Evolutionary conservation across 768 basidiomycete species (phyloP).

Genomic region (Trametes sanguinea): DNA sequence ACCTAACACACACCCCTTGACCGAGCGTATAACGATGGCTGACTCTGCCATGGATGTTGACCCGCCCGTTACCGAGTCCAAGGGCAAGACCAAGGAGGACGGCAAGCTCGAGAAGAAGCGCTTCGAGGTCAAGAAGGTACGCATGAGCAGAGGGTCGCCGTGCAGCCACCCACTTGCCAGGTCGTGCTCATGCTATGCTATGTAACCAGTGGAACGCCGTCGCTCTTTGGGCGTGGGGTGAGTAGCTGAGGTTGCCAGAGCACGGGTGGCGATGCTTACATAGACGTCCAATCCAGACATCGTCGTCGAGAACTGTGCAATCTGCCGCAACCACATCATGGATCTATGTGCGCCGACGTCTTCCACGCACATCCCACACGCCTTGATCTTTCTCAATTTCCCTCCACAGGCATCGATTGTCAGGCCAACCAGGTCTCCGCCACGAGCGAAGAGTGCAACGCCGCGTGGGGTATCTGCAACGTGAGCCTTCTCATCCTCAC

Average conservation of each 20-base stretch:
- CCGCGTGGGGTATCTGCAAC: constrained; percentile 99
- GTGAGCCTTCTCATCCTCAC: constrained; percentile 45
- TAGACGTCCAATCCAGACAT: constrained; percentile 66
- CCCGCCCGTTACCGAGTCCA: constrained; percentile 40
- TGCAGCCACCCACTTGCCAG: no score
- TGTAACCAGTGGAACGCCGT: constrained; percentile 92
- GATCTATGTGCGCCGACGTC: constrained; percentile 78
- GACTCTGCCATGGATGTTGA: constrained; percentile 70
- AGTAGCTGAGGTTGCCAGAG: constrained; percentile 23
- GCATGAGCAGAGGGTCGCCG: background rate
- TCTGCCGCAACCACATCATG: constrained; percentile 99
- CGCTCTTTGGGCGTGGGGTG: constrained; percentile 98
- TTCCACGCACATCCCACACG: background rate
- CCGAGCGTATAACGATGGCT: constrained; percentile 42
- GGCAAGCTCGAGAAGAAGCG: constrained; percentile 75
- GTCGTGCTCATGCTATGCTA: background rate
- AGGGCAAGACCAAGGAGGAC: constrained; percentile 50
- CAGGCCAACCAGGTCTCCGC: constrained; percentile 99
- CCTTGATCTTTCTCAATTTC: background rate
- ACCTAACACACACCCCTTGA: background rate
- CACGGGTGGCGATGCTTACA: constrained; percentile 9
- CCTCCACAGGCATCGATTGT: constrained; percentile 88
- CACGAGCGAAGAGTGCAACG: constrained; percentile 95
- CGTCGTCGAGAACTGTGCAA: constrained; percentile 98
- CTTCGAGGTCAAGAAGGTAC: constrained; percentile 99